These are phyloP conservation scores for Lactarius quietus DNA, from an alignment of 768 basidiomycete species.

Conservation along the genomic window DNA sequence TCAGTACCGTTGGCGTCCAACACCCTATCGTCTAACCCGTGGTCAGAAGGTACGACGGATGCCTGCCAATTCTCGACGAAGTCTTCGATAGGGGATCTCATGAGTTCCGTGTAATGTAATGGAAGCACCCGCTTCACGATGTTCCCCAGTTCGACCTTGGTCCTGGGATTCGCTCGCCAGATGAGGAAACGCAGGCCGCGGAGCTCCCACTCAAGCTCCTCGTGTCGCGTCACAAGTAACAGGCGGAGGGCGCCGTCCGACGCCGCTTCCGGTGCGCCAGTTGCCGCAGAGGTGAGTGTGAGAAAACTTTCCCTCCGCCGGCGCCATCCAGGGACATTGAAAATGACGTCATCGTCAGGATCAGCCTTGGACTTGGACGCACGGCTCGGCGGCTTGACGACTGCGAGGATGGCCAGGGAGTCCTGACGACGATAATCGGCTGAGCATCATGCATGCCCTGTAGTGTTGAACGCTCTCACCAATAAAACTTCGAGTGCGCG, in stretches of 20 bases:
- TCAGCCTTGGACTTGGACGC: background rate
- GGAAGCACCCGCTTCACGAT: slow-evolving; percentile 11
- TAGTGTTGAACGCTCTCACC: background rate
- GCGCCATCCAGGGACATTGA: slow-evolving; percentile 20
- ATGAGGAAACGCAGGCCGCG: slow-evolving; percentile 16
- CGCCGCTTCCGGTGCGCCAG: background rate
- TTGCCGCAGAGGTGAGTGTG: background rate
- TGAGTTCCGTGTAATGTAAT: slow-evolving; percentile 15
- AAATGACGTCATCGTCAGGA: slow-evolving; percentile 17
- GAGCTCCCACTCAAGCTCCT: slow-evolving; percentile 17
- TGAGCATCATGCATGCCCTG: no score
- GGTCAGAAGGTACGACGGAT: background rate
- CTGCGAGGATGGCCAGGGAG: background rate
- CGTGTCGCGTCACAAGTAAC: slow-evolving; percentile 8
- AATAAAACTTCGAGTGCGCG: slow-evolving; percentile 8
- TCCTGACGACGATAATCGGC: background rate
- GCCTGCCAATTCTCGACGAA: slow-evolving; percentile 20
- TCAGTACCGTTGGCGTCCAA: background rate
- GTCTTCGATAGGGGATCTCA: slow-evolving; percentile 14
- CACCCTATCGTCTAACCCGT: background rate
- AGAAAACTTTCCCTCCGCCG: background rate
- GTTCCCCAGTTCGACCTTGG: slow-evolving; percentile 9
- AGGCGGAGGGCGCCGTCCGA: slow-evolving; percentile 8
- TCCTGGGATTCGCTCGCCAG: slow-evolving; percentile 6
- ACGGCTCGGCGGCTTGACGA: background rate